Evolutionary conservation across 176 grass and related monocot species (phyloP).

Genomic region (Puccinellia tenuiflora): DNA sequence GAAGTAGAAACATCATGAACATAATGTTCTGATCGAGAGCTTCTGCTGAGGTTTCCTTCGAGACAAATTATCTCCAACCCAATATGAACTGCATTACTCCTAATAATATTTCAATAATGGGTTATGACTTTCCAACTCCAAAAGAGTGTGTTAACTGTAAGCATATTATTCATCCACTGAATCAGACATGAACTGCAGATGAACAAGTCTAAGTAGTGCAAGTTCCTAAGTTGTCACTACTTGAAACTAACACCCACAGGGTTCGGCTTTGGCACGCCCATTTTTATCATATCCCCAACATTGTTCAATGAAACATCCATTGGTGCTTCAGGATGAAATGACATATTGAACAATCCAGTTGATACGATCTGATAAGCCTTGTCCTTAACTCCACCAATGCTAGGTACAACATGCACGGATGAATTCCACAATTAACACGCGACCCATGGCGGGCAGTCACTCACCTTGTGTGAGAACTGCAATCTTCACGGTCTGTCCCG

Average conservation of each 20-base stretch:
- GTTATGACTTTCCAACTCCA: neutral
- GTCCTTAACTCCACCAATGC: neutral
- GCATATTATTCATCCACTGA: no score
- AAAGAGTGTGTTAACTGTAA: no score
- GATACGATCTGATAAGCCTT: neutral
- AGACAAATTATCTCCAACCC: neutral
- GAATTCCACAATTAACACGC: no score
- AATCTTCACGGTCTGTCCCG: constrained; percentile 78
- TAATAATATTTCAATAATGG: neutral
- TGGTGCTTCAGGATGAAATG: neutral
- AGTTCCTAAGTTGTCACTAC: neutral
- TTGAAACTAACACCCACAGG: neutral
- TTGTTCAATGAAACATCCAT: neutral
- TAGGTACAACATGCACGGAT: neutral
- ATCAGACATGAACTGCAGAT: neutral
- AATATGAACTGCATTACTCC: neutral
- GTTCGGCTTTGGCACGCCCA: neutral
- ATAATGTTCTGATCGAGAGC: neutral
- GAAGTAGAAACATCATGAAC: neutral
- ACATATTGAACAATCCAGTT: neutral
- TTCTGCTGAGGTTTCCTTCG: neutral
- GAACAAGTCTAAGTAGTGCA: neutral
- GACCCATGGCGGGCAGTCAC: neutral
- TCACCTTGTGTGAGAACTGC: constrained; percentile 91
- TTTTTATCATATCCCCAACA: neutral